phyloP scores from a whole-genome alignment of 1,284 basidiomycete genomes.

The Leccinum fuscescens region DNA sequence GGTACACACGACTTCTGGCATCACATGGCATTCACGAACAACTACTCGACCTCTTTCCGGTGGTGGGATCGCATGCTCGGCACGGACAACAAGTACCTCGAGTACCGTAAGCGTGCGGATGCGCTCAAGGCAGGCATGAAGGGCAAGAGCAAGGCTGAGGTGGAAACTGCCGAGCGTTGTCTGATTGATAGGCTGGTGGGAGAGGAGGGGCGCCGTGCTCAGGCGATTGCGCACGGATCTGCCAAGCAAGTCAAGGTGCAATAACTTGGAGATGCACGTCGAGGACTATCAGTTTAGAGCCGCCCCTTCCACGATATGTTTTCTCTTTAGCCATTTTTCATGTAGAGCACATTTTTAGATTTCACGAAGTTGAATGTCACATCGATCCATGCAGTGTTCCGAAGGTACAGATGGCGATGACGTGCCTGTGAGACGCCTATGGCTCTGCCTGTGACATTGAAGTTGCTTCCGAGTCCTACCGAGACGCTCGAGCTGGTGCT shows the following conservation, averaged over 20 bases:
- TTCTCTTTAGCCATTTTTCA: too few relatives aligned
- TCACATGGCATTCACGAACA: constrained; percentile 90
- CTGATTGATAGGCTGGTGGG: constrained; percentile 60
- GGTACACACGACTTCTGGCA: constrained; percentile 78
- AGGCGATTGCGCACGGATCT: constrained; percentile 46
- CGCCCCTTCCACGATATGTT: too few relatives aligned
- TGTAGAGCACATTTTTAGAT: too few relatives aligned
- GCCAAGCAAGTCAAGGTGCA: background rate
- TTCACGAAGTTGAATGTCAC: too few relatives aligned
- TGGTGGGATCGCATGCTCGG: constrained; percentile 89
- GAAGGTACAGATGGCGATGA: too few relatives aligned
- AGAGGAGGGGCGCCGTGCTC: constrained; percentile 69
- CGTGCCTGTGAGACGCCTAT: too few relatives aligned
- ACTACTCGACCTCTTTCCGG: constrained; percentile 89
- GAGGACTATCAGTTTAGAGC: too few relatives aligned
- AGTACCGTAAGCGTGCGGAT: constrained; percentile 64
- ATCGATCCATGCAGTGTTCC: too few relatives aligned
- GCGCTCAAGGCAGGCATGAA: constrained; percentile 55
- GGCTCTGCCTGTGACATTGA: too few relatives aligned
- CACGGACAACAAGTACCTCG: constrained; percentile 83
- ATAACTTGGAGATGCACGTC: background rate
- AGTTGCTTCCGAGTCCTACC: background rate
- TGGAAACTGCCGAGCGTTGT: constrained; percentile 52
- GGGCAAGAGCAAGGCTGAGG: constrained; percentile 51
- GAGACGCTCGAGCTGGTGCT: constrained; percentile 52